Percentiles rank a stretch among this genome's conserved stretches.
Conservation (phyloP, 2,329 filamentous ascomycete species). For the Diaporthe sp. region DNA sequence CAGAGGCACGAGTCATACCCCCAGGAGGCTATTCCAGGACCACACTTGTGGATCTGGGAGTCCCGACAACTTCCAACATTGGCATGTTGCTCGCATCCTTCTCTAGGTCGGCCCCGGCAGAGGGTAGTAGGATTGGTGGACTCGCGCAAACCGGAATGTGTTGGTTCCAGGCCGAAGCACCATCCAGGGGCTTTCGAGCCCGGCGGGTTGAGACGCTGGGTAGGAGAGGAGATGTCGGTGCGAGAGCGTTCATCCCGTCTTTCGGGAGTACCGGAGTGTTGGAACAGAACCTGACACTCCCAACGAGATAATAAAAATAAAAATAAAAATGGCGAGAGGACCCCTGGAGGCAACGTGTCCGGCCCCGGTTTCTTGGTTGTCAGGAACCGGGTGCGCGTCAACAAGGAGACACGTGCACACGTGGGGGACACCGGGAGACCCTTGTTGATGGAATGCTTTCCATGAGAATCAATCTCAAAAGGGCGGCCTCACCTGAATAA, state of each 20-base stretch:
- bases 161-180: not conserved
- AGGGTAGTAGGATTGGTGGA: not conserved
- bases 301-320: constrained; percentile 6
- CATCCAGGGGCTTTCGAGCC: not conserved
- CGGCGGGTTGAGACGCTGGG: not conserved
- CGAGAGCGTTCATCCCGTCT: not conserved
- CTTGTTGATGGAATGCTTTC: not conserved
- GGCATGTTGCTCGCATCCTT: constrained; percentile 11
- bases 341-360: not conserved
- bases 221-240: not conserved
- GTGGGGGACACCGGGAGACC: constrained; percentile 15
- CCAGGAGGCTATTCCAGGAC: constrained; percentile 27
- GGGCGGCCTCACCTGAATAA: not conserved
- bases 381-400: not conserved
- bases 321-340: not conserved
- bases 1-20: constrained; percentile 27
- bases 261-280: not conserved
- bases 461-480: not conserved
- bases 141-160: constrained; percentile 1
- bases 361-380: not conserved
- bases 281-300: not conserved
- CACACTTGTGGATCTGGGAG: constrained; percentile 26
- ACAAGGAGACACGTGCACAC: constrained; percentile 6
- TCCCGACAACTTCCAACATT: not conserved
- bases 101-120: not conserved